Evolutionary conservation across 192 early-diverging fungal genomes (phyloP), one percentile per base, ranked within the genome.

Genomic region (Phlyctochytrium bullatum): DNA sequence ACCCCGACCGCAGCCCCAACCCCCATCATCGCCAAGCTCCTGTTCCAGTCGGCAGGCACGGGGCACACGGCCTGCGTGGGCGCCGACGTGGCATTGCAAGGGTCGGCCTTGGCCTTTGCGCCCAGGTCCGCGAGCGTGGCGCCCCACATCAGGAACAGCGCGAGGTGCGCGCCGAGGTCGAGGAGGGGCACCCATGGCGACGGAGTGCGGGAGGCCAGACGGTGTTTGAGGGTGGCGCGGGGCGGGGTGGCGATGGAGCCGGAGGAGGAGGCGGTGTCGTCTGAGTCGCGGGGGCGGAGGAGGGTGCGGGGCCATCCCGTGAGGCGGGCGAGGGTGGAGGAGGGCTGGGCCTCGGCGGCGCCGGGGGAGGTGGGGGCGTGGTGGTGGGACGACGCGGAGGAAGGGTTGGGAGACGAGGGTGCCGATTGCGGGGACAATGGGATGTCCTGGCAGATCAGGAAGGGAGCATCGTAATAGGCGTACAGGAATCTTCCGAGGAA

Each of bases 381-480:
- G 40, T 6, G 20, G 40, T 47, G 10, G 40, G 40, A 47, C 20
- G 40, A 14, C 20, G 40, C 10, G 40, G 40, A 47, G 40, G 40
- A 47, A 20, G 40, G 40, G 40, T 20, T 20, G 40, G 40, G 20
- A 6, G 40, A 47, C 10, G 6, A 14, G 40, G 40, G 20, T 6
- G 10, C 40, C 6, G 6, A 14, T 6, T 6, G 20, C 6, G 40
- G 40, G 6, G 40, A 14, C 10, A 57, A 10, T 6, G 54, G 54
- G 10, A 57, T 27, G 54, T 57, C 54, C 54, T 57, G 54, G 54
- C 54, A 57, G 54, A 57, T 20, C 54, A 57, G 27, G 27, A 57
- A 57, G 12, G 54, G 54, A 6, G 54, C 54, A 28, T 57, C 54
- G 54, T 57, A 57, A 25, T 57, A 57, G 12, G 20, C 54, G 27